Evolutionary conservation across 441 rosid genomes (phyloP), one percentile per base, ranked within the genome.

Genomic region (Breynia disticha): DNA sequence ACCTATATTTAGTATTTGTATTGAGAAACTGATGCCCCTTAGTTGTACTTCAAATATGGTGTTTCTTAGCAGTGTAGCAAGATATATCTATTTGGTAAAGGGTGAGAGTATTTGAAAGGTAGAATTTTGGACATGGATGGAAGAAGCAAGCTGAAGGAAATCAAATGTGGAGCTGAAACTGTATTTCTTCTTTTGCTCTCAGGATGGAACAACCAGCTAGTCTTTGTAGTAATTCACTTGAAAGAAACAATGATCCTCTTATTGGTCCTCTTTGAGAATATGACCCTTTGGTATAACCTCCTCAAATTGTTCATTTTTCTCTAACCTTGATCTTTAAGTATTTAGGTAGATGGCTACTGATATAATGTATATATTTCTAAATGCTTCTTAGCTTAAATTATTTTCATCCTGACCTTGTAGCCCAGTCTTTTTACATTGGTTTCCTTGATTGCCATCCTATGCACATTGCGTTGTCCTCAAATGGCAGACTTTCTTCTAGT

Each of bases 301-400:
- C 42, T 52, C 11, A 16, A 44, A 43, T 55, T 62, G 62, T 58
- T 60, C 32, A 50, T 45, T 11, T n/a, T 15, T 61, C 56, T 57
- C 60, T 50, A 18, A 18, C 58, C 52, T 49, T 48, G 52, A 35
- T 41, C 56, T 50, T 39, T 0, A 17, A 54, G 50, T 20, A 22
- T 59, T 51, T 65, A 66, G 72, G 56, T n/a, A 38, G 53, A 11
- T 50, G 41, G 52, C 57, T 19, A 56, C 37, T 11, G 55, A 38
- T 63, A 56, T 59, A 7, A 16, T 76, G 84, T 75, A 66, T 58
- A 73, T 76, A 61, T 58, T 44, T 54, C 61, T 57, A 58, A 47
- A 57, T 50, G 15, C 72, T 48, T 51, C 70, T 48, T 51, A 59
- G 22, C 57, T 49, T 55, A 61, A n/a, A 45, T 50, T 28, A 19